Evolutionary conservation across 805 yeast genomes (phyloP).

Genomic region (Kuraishia cidri): DNA sequence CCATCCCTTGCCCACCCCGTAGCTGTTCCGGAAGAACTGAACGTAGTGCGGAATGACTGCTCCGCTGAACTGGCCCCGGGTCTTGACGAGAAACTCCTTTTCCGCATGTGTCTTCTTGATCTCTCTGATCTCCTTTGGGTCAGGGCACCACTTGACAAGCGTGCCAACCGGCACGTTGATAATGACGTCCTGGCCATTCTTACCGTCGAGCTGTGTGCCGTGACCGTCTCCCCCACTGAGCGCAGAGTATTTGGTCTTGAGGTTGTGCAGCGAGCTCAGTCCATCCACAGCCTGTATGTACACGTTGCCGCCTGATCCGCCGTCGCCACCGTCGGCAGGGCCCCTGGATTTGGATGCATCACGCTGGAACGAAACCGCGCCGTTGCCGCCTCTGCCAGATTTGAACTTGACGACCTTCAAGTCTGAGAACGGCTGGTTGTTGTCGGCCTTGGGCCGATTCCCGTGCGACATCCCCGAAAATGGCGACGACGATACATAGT

Average conservation of each 20-base stretch:
- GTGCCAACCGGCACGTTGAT: constrained; percentile 93
- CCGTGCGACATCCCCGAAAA: constrained; percentile 23
- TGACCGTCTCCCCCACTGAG: constrained; percentile 66
- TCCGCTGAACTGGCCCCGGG: constrained; percentile 9
- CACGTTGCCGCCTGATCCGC: constrained; percentile 87
- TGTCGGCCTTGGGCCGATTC: constrained; percentile 33
- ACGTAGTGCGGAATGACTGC: constrained; percentile 27
- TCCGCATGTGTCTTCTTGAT: constrained; percentile 11
- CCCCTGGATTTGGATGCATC: constrained; percentile 83
- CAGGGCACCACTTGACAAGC: constrained; percentile 74
- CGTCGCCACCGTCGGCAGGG: constrained; percentile 99
- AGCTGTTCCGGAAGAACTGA: constrained; percentile 59
- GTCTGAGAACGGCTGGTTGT: constrained; percentile 44
- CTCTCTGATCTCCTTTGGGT: constrained; percentile 41
- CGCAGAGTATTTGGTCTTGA: constrained; percentile 64
- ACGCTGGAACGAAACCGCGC: constrained; percentile 75
- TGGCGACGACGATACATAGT: constrained; percentile 25
- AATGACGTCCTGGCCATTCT: constrained; percentile 67
- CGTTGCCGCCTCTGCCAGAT: constrained; percentile 88
- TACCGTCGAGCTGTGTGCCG: constrained; percentile 78
- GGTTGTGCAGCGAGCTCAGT: constrained; percentile 58
- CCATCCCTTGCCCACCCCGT: constrained; percentile 80
- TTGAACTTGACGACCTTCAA: constrained; percentile 53
- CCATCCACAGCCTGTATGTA: constrained; percentile 77
- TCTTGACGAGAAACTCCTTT: constrained; percentile 16